Conservation (phyloP, 2,329 filamentous ascomycete genomes). For the Colletotrichum destructivum region DNA sequence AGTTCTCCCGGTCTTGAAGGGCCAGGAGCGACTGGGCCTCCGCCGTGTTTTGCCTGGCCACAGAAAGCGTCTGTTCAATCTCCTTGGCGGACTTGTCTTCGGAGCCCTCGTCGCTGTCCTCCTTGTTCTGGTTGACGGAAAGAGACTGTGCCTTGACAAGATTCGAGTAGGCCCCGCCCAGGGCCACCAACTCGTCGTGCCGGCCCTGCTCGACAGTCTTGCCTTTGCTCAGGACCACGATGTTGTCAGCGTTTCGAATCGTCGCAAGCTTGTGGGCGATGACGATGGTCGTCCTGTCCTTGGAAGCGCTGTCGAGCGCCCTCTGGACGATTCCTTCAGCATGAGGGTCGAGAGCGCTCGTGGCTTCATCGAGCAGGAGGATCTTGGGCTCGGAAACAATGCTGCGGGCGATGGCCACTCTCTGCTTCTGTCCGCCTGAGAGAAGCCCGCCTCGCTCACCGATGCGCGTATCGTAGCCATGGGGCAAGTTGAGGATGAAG, state of each 20-base stretch:
- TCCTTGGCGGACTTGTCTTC: slow-evolving; percentile 11
- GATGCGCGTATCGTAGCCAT: slow-evolving; percentile 47
- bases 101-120: background rate
- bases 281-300: slow-evolving; percentile 73
- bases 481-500: slow-evolving; percentile 45
- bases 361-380: slow-evolving; percentile 77
- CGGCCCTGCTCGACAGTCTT: slow-evolving; percentile 51
- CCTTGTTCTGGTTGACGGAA: background rate
- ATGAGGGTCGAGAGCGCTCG: slow-evolving; percentile 65
- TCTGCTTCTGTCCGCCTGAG: slow-evolving; percentile 74
- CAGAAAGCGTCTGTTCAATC: background rate
- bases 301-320: slow-evolving; percentile 67
- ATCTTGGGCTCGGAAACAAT: slow-evolving; percentile 74
- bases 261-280: slow-evolving; percentile 71
- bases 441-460: slow-evolving; percentile 46
- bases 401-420: slow-evolving; percentile 76
- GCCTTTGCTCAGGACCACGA: slow-evolving; percentile 51
- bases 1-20: slow-evolving; percentile 33
- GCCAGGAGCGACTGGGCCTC: slow-evolving; percentile 13
- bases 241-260: slow-evolving; percentile 51
- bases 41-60: slow-evolving; percentile 11
- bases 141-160: slow-evolving; percentile 48
- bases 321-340: slow-evolving; percentile 66
- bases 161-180: slow-evolving; percentile 42
- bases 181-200: slow-evolving; percentile 44